Evolutionary conservation across 495 filamentous ascomycete species (phyloP), one percentile per base, ranked within the genome.

Genomic region (Tuber melanosporum): DNA sequence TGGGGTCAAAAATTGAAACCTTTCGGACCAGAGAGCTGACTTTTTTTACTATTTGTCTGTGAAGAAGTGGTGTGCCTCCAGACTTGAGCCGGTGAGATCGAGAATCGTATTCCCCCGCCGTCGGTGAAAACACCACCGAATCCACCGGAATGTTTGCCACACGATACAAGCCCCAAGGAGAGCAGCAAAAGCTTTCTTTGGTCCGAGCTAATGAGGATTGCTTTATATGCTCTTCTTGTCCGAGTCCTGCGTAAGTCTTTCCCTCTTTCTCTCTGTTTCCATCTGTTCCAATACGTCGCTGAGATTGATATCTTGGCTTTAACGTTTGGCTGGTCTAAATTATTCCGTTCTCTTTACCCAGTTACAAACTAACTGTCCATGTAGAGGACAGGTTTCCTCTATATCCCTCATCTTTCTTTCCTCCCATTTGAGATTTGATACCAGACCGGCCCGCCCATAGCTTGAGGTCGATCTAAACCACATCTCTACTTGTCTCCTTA

Each of bases 341-440:
- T 15, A 62, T 62, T 12, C 10, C n/a, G n/a, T 32, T 52, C n/a
- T 15, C n/a, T 62, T 62, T 62, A n/a, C n/a, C 52, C 52, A 26
- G 10, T 62, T 32, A 62, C 10, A 62, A 15, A 10, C 14, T 32
- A n/a, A 32, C 52, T 15, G 12, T n/a, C n/a, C 14, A 52, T 52
- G 47, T 52, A 52, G 45, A 14, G 45, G 45, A 47, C 15, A 47
- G 22, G 49, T 22, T n/a, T n/a, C 49, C 20, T 52, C 22, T 52
- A 52, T 52, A 62, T 62, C 52, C n/a, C 52, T 62, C 52, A 62
- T 32, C 52, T 62, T 62, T 32, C 52, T 62, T 62, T 62, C n/a
- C 52, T 32, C n/a, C n/a, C 10, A 62, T 62, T 62, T 62, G 52
- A 62, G 52, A 62, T 62, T 62, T 62, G 52, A 62, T 32, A 62